Percentiles rank a stretch among this genome's conserved stretches.
Evolutionary conservation across 306 rosid species (phyloP).

Genomic region (Aeschynomene evenia): DNA sequence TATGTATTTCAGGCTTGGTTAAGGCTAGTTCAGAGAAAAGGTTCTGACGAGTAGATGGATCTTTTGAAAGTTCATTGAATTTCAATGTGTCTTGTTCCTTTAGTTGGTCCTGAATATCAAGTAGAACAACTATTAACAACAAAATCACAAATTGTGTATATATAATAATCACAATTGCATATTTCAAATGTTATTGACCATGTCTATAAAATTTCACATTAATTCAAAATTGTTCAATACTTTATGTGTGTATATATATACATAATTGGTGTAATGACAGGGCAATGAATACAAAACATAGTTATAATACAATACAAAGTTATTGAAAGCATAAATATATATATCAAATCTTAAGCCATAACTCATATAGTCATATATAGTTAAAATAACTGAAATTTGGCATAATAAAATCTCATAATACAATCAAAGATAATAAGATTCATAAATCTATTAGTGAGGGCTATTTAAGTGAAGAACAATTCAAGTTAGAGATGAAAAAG

Average conservation of each 20-base stretch:
- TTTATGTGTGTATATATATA: too few species aligned
- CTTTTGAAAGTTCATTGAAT: conserved; percentile 35
- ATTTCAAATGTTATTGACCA: too few species aligned
- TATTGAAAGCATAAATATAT: too few species aligned
- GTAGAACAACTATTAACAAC: background rate
- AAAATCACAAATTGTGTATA: background rate
- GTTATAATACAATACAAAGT: too few species aligned
- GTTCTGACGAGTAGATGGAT: conserved; percentile 12
- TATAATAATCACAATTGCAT: too few species aligned
- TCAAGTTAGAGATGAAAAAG: background rate
- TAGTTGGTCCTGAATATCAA: conserved; percentile 36
- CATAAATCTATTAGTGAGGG: background rate
- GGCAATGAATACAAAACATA: too few species aligned
- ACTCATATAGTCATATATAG: too few species aligned
- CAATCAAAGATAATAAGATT: background rate
- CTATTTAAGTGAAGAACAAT: background rate
- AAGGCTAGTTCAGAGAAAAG: conserved; percentile 35
- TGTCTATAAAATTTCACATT: too few species aligned
- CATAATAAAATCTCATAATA: background rate
- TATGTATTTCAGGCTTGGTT: conserved; percentile 22
- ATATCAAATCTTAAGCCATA: too few species aligned
- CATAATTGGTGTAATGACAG: too few species aligned
- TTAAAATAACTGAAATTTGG: background rate
- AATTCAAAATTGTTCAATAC: too few species aligned
- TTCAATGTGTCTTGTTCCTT: conserved; percentile 35